Evolutionary conservation across 345 rosid species (phyloP).

Genomic region (Litchi chinensis): DNA sequence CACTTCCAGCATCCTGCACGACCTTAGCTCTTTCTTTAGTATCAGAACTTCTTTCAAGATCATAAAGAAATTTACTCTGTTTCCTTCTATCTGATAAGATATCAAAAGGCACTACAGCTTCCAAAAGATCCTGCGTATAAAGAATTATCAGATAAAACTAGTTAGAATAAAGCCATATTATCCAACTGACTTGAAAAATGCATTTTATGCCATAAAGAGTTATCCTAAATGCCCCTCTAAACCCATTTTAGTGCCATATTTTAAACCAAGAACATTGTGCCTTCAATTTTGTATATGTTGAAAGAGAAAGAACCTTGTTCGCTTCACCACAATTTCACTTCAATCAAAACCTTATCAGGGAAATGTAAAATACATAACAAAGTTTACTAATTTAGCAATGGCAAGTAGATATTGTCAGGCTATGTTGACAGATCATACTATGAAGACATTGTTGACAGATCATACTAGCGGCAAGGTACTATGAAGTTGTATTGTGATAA

Average conservation of each 20-base stretch:
- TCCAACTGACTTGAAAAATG: constrained; percentile 1
- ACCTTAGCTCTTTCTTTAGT: constrained; percentile 48
- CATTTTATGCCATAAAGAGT: background rate
- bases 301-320: no score
- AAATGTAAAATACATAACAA: no score
- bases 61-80: constrained; percentile 44
- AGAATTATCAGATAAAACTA: constrained; percentile 10
- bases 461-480: no score
- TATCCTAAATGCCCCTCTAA: background rate
- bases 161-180: background rate
- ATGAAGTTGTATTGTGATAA: no score
- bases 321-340: no score
- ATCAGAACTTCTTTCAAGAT: constrained; percentile 45
- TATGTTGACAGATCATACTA: no score
- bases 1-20: constrained; percentile 63
- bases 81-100: constrained; percentile 62
- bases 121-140: constrained; percentile 63
- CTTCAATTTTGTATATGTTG: no score
- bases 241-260: background rate
- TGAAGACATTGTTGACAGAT: no score
- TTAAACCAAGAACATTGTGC: no score
- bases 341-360: no score
- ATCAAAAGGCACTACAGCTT: constrained; percentile 75
- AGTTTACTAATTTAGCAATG: no score
- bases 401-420: no score